These are phyloP conservation scores for Medicago truncatula DNA, from an alignment of 306 rosid species.

Conservation along the genomic window MtrunA17r5.0-ANR NC_053045.1:36067001-36067500, in stretches of 20 bases:
- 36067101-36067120: conserved; percentile 80
- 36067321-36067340: conserved; percentile 1
- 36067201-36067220: conserved; percentile 24
- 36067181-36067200: neutral
- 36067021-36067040: conserved; percentile 81
- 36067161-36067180: neutral
- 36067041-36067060: conserved; percentile 90
- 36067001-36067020: conserved; percentile 76
- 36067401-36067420: too few relatives aligned
- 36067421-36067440: neutral
- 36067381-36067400: neutral
- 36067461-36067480: conserved; percentile 14
- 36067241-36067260: conserved; percentile 21
- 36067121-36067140: conserved; percentile 23
- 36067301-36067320: conserved; percentile 14
- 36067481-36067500: conserved; percentile 3
- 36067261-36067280: conserved; percentile 13
- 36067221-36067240: conserved; percentile 20
- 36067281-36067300: conserved; percentile 4
- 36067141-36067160: neutral
- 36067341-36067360: conserved; percentile 6
- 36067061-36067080: conserved; percentile 82
- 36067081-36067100: conserved; percentile 82
- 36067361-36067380: conserved; percentile 8
- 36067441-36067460: conserved; percentile 14